Conservation (phyloP, 2,329 filamentous ascomycete species). For the Pseudogymnoascus destructans region DNA sequence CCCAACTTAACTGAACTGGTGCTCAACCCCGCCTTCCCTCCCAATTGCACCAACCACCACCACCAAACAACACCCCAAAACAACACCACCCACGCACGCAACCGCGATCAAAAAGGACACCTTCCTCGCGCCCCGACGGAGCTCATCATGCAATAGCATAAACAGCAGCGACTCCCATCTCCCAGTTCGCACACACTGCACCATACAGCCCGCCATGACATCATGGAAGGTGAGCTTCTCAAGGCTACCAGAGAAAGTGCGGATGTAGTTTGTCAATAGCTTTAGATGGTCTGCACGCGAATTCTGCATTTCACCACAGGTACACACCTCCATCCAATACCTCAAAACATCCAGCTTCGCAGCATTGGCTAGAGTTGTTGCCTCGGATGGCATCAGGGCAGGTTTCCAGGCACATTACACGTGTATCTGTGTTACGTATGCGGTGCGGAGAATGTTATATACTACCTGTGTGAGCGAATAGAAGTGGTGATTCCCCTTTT, state of each 20-base stretch:
- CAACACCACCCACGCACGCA: constrained; percentile 3
- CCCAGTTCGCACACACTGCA: background rate
- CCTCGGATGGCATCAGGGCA: too few relatives aligned
- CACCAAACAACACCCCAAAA: background rate
- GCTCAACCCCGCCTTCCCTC: background rate
- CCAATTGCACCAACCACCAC: constrained; percentile 7
- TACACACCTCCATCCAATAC: too few relatives aligned
- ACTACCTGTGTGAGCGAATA: too few relatives aligned
- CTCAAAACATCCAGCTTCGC: too few relatives aligned
- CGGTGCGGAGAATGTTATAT: too few relatives aligned
- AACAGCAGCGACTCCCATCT: background rate
- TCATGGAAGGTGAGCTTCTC: constrained; percentile 57
- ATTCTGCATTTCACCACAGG: constrained; percentile 25
- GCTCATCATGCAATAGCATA: constrained; percentile 8
- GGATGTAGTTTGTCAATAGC: constrained; percentile 69
- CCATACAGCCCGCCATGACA: background rate
- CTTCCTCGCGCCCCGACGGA: background rate
- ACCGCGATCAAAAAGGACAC: background rate
- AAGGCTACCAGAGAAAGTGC: constrained; percentile 51
- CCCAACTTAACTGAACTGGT: background rate
- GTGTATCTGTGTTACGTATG: too few relatives aligned
- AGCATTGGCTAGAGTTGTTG: too few relatives aligned
- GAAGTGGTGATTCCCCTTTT: too few relatives aligned
- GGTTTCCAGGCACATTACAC: too few relatives aligned
- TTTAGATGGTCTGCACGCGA: constrained; percentile 57